These are phyloP conservation scores for Magnusiomyces fungicola DNA, from an alignment of 1,139 yeast species.

Conservation along the genomic window DNA sequence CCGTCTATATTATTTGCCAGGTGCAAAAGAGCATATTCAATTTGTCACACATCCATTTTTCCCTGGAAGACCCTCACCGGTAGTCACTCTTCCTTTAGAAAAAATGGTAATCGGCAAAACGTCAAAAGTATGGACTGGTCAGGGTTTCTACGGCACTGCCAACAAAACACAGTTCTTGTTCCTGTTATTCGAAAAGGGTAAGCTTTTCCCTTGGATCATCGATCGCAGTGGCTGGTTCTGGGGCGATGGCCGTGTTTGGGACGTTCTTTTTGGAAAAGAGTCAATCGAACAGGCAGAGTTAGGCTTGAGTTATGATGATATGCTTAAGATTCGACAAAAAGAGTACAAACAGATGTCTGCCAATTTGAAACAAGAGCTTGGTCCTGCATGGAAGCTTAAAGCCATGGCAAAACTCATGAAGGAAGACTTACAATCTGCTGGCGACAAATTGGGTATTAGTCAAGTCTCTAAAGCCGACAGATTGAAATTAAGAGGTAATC, in stretches of 20 bases:
- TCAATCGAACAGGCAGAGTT: slow-evolving; percentile 67
- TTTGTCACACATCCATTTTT: slow-evolving; percentile 68
- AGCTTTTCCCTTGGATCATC: slow-evolving; percentile 61
- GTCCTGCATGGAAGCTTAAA: slow-evolving; percentile 35
- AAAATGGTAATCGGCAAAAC: slow-evolving; percentile 50
- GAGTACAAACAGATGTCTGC: slow-evolving; percentile 28
- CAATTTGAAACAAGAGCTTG: slow-evolving; percentile 33
- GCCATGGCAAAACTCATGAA: slow-evolving; percentile 31
- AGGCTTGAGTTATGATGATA: slow-evolving; percentile 61
- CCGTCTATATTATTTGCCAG: slow-evolving; percentile 70
- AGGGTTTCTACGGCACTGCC: slow-evolving; percentile 79
- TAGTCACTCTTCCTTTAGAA: slow-evolving; percentile 56
- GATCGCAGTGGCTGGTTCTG: slow-evolving; percentile 84
- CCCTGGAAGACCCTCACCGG: slow-evolving; percentile 74
- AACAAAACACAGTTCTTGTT: slow-evolving; percentile 70
- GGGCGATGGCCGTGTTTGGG: slow-evolving; percentile 87
- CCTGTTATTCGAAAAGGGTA: slow-evolving; percentile 53
- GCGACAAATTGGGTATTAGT: slow-evolving; percentile 6
- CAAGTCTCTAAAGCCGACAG: neutral
- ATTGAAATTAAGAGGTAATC: neutral
- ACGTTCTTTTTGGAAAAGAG: slow-evolving; percentile 71
- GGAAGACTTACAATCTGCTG: slow-evolving; percentile 27
- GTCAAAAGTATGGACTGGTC: slow-evolving; percentile 73
- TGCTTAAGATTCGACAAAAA: slow-evolving; percentile 27
- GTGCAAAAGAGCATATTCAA: slow-evolving; percentile 43